Evolutionary conservation across 306 rosid species (phyloP), one percentile per base, ranked within the genome.

Genomic region (Prinsepia uniflora): DNA sequence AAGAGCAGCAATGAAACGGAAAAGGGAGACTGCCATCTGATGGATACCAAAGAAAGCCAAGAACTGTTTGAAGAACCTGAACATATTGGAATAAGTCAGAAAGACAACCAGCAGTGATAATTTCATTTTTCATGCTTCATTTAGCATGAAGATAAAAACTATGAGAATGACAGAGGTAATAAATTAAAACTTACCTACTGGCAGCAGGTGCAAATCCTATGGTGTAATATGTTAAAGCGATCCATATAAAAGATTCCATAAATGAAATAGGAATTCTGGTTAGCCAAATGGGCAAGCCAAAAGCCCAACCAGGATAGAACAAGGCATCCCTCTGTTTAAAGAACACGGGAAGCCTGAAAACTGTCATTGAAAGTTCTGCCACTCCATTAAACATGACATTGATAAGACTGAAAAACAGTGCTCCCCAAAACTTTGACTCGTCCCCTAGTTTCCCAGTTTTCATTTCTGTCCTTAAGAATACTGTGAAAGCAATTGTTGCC

Each of bases 21-120:
- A 88, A 55, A 86, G 60, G 36, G 82, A 85, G 46, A 85, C 81
- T 45, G 90, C 94, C 94, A 86, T 88, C 81, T 86, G 88, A 78
- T 84, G 87, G 53, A 82, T 44, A 57, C 86, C 75, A 52, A 88
- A 78, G 40, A 82, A 72, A 55, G 85, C 10, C 65, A 88, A 10
- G 15, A 86, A 48, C 45, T 86, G 86, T 79, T 82, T 88, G 63
- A 82, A 78, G 64, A 88, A 88, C 87, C 94, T 88, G 80, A 24
- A 70, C 43, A 63, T 18, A 19, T 42, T 64, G 61, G 8, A n/a
- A 65, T 19, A 6, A 13, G 57, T 69, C 59, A 75, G 47, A 60
- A 18, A 9, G 2, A 63, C 6, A 43, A 9, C 11, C 10, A 39
- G 10, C n/a, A 15, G 4, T 30, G 7, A 58, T 18, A 30, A 30